Base-by-base conservation (phyloP, 2,329 filamentous ascomycete species). In the Meredithiella fracta region DNA sequence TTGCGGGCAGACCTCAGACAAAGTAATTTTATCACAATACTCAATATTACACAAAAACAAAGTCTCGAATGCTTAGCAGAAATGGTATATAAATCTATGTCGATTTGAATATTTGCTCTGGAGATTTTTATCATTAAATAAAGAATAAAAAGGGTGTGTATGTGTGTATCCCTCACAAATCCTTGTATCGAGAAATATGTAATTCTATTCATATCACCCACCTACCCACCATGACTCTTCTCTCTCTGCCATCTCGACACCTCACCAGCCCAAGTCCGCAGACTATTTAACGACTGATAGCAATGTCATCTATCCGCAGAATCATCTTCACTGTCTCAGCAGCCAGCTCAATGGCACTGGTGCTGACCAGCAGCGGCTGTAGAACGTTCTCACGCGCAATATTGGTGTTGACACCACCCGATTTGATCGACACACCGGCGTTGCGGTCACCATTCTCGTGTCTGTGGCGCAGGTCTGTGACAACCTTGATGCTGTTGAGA, bases 281-380 rank as follows among this genome's bases (percentile, higher is more conserved):
- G 17, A 44, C 15, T 8, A 20, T 65, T 65, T 77, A 82, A 70
- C 79, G 74, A 64, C 73, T 80, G 67, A 82, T 69, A 51, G 77
- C 77, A 69, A 82, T 82, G 65, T 82, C 79, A 65, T 82, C 79
- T 70, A 82, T 82, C 67, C 79, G 76, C 65, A 82, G 67, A 66
- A 82, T 82, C 88, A 95, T 92, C 81, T 97, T 98, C 64, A 97
- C 92, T 59, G 92, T 98, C 78, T 98, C 92, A 6, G 91, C 90
- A 29, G 92, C 92, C 69, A 98, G 72, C 74, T 98, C 91, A 64
- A 98, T 92, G 23, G 92, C 89, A 69, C 91, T 97, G 57, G 92
- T 98, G 77, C 89, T 95, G 60, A 98, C 92, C 60, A 98, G 74
- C 66, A 98, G 74, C 17, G 92, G 92, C 74, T 98, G 92, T 67